Evolutionary conservation across 306 rosid genomes (phyloP), one percentile per base, ranked within the genome.

Genomic region (Medicago arabica): DNA sequence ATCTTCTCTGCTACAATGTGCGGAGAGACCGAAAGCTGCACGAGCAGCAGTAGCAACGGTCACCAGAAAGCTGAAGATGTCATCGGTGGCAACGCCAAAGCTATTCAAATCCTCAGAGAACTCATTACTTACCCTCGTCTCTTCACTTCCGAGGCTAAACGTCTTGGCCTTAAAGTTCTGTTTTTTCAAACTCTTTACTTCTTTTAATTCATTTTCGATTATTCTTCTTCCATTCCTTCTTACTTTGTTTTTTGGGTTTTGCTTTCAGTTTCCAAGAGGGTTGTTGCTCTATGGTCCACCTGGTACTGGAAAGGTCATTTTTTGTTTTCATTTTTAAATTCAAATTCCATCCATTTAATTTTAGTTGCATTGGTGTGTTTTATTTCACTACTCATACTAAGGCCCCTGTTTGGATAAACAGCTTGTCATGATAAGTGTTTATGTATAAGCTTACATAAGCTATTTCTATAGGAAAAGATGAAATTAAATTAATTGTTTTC

Each of bases 261-360:
- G 19, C 74, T 80, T 84, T 71, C 88, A 92, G 97, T 94, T 94
- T 94, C 91, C 95, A 7, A 85, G 94, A 39, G 97, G 98, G 44
- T 83, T 94, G 83, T 87, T 92, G 47, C 80, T 94, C 63, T 87
- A 94, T 10, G 98, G 98, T 63, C 96, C 97, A 78, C 98, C 96
- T 8, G 92, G 98, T 75, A 92, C 96, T 1, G 97, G 98, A 75
- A 94, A 94, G 96, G 98, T 93, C 72, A 14, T 28, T 15, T 34
- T 34, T 4, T 34, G 38, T 34, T 34, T 34, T 34, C 1, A 34
- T 34, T 34, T 34, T 34, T 6, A 34, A 34, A 34, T 34, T 34
- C 0, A 4, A 34, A 34, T 0, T 34, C 1, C 38, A 28, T 28
- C 38, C 38, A 34, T 34, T 34, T 34, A 34, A 4, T 34, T 34